Evolutionary conservation across 129 eudicot genomes (phyloP).

Genomic region (Centrapalus pauciflorus): DNA sequence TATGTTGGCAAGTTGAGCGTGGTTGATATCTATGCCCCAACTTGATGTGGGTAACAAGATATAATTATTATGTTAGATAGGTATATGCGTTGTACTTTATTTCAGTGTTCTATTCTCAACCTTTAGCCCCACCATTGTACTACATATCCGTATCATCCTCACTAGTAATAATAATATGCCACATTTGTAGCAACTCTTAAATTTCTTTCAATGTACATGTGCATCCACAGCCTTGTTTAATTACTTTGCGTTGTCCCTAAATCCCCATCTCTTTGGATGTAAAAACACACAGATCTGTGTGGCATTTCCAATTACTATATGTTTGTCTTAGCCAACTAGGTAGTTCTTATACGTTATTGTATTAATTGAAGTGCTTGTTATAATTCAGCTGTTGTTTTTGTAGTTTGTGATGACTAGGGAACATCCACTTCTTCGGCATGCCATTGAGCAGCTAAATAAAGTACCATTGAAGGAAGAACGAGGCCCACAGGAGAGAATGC

Average conservation of each 20-base stretch:
- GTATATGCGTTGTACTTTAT: neutral
- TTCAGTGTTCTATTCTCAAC: neutral
- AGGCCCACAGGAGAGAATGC: slow-evolving; percentile 90
- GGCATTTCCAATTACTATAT: neutral
- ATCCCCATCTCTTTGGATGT: neutral
- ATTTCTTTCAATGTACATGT: neutral
- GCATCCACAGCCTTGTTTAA: neutral
- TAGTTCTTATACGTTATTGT: neutral
- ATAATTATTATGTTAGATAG: neutral
- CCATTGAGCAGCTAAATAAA: slow-evolving; percentile 76
- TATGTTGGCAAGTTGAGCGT: neutral
- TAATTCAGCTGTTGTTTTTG: slow-evolving; percentile 16
- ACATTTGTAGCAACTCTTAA: neutral
- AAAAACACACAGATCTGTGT: neutral
- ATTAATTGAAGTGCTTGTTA: neutral
- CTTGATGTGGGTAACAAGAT: neutral
- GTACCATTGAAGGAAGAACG: slow-evolving; percentile 96
- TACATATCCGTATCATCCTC: neutral
- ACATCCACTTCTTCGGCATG: slow-evolving; percentile 63
- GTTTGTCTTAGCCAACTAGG: neutral
- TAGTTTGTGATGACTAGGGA: slow-evolving; percentile 92
- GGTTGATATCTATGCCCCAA: neutral
- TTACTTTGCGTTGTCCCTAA: neutral
- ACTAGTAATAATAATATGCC: neutral
- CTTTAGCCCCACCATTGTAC: neutral